phyloP scores from a whole-genome alignment of 1,284 basidiomycete genomes.

The Flammula alnicola region DNA sequence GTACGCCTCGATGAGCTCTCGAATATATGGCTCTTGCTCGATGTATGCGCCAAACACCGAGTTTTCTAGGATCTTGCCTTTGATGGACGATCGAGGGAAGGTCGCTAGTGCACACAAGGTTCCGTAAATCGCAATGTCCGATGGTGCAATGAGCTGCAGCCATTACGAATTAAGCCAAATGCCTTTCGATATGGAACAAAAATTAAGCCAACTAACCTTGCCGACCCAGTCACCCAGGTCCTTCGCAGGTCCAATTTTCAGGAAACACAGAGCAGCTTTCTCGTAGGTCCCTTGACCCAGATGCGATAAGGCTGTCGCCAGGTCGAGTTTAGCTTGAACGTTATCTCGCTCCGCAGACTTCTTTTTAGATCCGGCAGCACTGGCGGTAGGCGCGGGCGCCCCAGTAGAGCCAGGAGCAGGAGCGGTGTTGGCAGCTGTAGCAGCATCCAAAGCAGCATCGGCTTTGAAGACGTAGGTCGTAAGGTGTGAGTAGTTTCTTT shows the following conservation, averaged over 20 bases:
- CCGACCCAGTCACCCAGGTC: slow-evolving; percentile 74
- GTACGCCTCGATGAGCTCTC: slow-evolving; percentile 84
- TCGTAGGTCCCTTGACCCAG: slow-evolving; percentile 76
- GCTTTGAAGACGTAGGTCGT: slow-evolving; percentile 91
- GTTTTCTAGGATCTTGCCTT: slow-evolving; percentile 71
- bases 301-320: slow-evolving; percentile 75
- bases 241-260: slow-evolving; percentile 68
- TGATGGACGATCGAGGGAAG: slow-evolving; percentile 71
- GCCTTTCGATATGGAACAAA: neutral
- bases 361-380: slow-evolving; percentile 34
- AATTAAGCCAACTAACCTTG: slow-evolving; percentile 47
- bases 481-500: slow-evolving; percentile 82
- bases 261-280: slow-evolving; percentile 72
- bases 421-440: slow-evolving; percentile 34
- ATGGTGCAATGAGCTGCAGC: slow-evolving; percentile 72
- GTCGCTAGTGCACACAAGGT: slow-evolving; percentile 81
- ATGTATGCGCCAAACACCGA: slow-evolving; percentile 75
- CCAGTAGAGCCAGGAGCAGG: neutral
- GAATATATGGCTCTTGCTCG: slow-evolving; percentile 84
- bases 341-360: slow-evolving; percentile 63
- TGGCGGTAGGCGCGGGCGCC: slow-evolving; percentile 24
- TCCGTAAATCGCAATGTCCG: slow-evolving; percentile 85
- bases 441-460: slow-evolving; percentile 81
- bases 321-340: slow-evolving; percentile 78
- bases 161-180: neutral